These are phyloP conservation scores for Barnettozyma siamensis DNA, from an alignment of 805 yeast genomes.

Conservation along the genomic window DNA sequence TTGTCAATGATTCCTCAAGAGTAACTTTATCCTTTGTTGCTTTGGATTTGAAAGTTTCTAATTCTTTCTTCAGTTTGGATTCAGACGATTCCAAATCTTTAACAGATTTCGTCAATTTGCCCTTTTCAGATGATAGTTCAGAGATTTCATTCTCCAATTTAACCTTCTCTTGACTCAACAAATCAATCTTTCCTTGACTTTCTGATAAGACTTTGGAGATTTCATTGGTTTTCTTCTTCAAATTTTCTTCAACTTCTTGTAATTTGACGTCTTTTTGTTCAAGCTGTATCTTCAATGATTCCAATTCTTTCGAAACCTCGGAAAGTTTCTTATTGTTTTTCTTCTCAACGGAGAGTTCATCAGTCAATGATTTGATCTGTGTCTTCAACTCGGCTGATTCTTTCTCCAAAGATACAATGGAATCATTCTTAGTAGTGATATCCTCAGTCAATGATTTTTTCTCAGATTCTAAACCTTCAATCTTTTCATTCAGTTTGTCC, in stretches of 20 bases:
- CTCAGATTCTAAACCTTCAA: conserved; percentile 12
- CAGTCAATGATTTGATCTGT: neutral
- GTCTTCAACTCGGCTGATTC: neutral
- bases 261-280: neutral
- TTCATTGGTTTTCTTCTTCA: neutral
- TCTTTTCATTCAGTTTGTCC: conserved; percentile 10
- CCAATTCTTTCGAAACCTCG: conserved; percentile 4
- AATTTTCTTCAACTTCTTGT: neutral
- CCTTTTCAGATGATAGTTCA: neutral
- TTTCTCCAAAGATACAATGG: neutral
- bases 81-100: neutral
- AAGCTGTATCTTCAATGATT: conserved; percentile 4
- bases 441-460: conserved; percentile 6
- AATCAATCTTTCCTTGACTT: neutral
- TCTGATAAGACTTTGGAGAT: neutral
- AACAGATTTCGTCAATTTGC: neutral
- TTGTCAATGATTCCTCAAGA: too few species aligned
- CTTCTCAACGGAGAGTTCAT: neutral
- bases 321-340: neutral
- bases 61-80: neutral
- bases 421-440: neutral
- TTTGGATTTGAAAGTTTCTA: too few species aligned
- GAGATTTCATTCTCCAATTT: neutral
- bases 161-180: neutral
- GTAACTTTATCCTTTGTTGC: too few species aligned